These are phyloP conservation scores for Phytomonas francai DNA, from an alignment of 208 protist genomes.

Conservation along the genomic window DNA sequence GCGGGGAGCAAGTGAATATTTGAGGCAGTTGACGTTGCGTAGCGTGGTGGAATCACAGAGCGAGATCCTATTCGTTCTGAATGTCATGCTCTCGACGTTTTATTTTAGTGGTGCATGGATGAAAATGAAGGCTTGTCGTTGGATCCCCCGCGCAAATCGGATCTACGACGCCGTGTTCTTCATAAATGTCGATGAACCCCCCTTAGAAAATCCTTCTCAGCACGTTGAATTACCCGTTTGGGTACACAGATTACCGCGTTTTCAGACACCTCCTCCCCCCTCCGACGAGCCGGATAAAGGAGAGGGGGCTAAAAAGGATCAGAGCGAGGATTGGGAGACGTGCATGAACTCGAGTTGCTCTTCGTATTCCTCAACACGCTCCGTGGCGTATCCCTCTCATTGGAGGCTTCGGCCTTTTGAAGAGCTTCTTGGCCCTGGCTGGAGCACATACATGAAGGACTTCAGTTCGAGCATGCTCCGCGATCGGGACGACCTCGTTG, in stretches of 20 bases:
- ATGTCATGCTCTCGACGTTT: conserved; percentile 66
- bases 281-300: neutral
- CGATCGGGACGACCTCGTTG: conserved; percentile 10
- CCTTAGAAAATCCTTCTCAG: conserved; percentile 25
- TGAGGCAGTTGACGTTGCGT: conserved; percentile 7
- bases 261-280: conserved; percentile 12
- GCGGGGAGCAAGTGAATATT: neutral
- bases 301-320: neutral
- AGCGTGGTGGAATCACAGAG: conserved; percentile 68
- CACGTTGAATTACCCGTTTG: conserved; percentile 20
- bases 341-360: neutral
- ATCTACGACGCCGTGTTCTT: conserved; percentile 65
- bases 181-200: conserved; percentile 16
- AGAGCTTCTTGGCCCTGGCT: conserved; percentile 25
- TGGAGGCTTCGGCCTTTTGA: conserved; percentile 20
- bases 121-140: conserved; percentile 33
- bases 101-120: conserved; percentile 71
- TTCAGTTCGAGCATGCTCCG: neutral
- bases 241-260: conserved; percentile 27
- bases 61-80: conserved; percentile 78
- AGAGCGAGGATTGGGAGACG: neutral
- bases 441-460: conserved; percentile 18
- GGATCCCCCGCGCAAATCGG: conserved; percentile 36
- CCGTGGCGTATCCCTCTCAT: conserved; percentile 10
- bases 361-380: neutral